phyloP scores from a whole-genome alignment of 164 flowering plant species.

The Magnolia changhungtana region DNA sequence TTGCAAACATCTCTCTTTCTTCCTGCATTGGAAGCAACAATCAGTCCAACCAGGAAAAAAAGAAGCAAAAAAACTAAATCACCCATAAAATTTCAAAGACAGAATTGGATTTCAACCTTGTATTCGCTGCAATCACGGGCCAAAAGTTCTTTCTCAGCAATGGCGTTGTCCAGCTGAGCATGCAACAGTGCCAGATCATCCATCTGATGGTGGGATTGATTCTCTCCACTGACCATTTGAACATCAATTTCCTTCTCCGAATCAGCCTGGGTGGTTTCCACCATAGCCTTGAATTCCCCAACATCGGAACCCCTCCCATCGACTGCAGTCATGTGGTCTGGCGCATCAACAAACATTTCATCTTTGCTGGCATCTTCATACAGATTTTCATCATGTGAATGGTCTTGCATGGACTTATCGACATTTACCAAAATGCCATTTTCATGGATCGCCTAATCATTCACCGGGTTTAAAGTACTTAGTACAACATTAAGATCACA shows the following conservation, averaged over 20 bases:
- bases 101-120: slow-evolving; percentile 2
- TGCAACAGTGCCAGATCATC: slow-evolving; percentile 47
- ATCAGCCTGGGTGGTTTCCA: slow-evolving; percentile 21
- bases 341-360: slow-evolving; percentile 69
- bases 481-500: not conserved
- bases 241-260: slow-evolving; percentile 24
- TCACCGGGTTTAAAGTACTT: slow-evolving; percentile 12
- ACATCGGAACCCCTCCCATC: slow-evolving; percentile 26
- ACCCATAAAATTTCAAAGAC: not conserved
- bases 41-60: slow-evolving; percentile 2
- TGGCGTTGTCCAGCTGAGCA: slow-evolving; percentile 37
- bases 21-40: slow-evolving; percentile 44
- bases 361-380: slow-evolving; percentile 50
- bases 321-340: slow-evolving; percentile 41
- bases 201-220: slow-evolving; percentile 16
- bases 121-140: slow-evolving; percentile 35
- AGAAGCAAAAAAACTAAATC: not conserved
- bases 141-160: slow-evolving; percentile 47
- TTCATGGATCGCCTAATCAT: slow-evolving; percentile 17
- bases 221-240: slow-evolving; percentile 27
- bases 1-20: slow-evolving; percentile 44
- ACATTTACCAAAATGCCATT: slow-evolving; percentile 22
- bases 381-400: slow-evolving; percentile 26
- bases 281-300: slow-evolving; percentile 13
- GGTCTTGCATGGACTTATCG: slow-evolving; percentile 18